A percentile compares a stretch with the other conserved stretches of the same genome.
Conservation (phyloP, 73 alveolate species). For the Paramecium primaurelia region DNA sequence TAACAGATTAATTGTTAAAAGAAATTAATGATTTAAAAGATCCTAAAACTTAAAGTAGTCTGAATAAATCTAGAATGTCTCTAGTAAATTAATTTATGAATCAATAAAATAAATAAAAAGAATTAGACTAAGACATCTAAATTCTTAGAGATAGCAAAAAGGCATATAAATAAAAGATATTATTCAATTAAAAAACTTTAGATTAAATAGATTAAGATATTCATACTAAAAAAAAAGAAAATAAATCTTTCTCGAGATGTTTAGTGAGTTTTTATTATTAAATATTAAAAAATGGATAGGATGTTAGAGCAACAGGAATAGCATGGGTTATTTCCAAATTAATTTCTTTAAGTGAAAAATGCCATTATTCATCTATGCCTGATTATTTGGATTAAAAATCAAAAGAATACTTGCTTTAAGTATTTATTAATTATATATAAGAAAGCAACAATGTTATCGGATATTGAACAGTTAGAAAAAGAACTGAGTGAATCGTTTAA, state of each 20-base stretch:
- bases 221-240: neutral
- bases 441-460: neutral
- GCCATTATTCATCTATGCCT: neutral
- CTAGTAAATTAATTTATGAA: neutral
- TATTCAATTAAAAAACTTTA: neutral
- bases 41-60: neutral
- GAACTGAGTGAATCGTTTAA: constrained; percentile 16
- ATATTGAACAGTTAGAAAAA: constrained; percentile 21
- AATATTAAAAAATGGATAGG: neutral
- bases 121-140: neutral
- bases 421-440: neutral
- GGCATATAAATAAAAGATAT: neutral
- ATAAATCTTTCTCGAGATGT: neutral
- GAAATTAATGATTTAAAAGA: neutral
- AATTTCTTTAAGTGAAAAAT: neutral
- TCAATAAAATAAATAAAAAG: neutral
- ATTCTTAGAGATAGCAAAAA: neutral
- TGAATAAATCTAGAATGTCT: neutral
- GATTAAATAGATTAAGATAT: constrained; percentile 11
- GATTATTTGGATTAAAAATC: constrained; percentile 2
- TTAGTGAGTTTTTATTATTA: neutral
- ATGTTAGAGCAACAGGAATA: neutral
- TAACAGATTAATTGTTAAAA: neutral
- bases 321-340: constrained; percentile 26
- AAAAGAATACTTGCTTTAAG: constrained; percentile 9